phyloP scores from a whole-genome alignment of 495 filamentous ascomycete species.

The Mytilinidion resinicola region DNA sequence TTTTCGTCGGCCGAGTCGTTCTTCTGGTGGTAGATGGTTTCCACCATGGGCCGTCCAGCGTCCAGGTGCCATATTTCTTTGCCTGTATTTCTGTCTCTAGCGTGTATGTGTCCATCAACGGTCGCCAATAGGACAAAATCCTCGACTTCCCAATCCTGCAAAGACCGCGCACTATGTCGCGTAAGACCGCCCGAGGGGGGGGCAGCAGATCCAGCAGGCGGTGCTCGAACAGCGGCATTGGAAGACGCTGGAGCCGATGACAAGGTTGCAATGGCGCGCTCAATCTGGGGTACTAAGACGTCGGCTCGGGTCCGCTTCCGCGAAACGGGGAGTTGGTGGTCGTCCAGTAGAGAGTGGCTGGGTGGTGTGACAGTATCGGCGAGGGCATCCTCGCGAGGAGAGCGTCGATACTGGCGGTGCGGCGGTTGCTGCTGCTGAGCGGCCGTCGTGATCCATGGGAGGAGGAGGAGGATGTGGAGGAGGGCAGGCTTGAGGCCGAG shows the following conservation, averaged over 20 bases:
- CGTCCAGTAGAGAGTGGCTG: constrained; percentile 5
- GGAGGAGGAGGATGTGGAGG: constrained; percentile 25
- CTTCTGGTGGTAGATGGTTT: constrained; percentile 74
- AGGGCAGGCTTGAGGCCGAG: constrained; percentile 36
- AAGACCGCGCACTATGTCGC: constrained; percentile 81
- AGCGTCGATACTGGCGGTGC: constrained; percentile 21
- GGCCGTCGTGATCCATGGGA: constrained; percentile 23
- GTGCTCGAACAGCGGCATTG: constrained; percentile 35
- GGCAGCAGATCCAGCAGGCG: constrained; percentile 56
- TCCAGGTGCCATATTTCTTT: constrained; percentile 75
- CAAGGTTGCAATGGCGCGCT: constrained; percentile 83
- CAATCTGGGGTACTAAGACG: constrained; percentile 56
- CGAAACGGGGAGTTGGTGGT: constrained; percentile 14
- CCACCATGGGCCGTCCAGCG: constrained; percentile 77
- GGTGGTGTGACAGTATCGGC: constrained; percentile 20
- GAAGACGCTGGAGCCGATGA: constrained; percentile 66
- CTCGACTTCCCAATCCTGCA: constrained; percentile 99
- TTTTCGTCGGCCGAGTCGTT: constrained; percentile 55
- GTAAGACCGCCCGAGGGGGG: constrained; percentile 60
- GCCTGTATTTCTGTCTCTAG: constrained; percentile 82
- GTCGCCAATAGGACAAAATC: constrained; percentile 99
- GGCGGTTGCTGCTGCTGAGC: constrained; percentile 38
- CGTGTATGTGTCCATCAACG: constrained; percentile 93
- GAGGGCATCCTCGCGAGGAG: constrained; percentile 25
- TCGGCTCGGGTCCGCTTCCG: constrained; percentile 28